phyloP scores from a whole-genome alignment of 2,329 filamentous ascomycete genomes.

The Venturiaceae sp. region DNA sequence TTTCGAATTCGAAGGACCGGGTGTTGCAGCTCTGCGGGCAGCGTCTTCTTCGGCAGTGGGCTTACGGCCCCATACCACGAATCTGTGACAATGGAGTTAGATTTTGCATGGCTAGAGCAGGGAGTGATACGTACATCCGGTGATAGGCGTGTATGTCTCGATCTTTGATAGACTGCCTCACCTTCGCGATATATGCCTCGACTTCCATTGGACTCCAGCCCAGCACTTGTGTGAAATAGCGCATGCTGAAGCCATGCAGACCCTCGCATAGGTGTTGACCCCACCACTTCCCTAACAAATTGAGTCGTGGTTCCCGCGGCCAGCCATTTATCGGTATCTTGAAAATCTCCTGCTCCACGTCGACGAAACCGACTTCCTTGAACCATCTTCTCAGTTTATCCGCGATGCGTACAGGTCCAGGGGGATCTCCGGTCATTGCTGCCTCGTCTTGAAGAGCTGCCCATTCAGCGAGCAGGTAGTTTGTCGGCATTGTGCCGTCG shows the following conservation, averaged over 20 bases:
- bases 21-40: neutral
- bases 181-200: slow-evolving; percentile 32
- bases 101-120: neutral
- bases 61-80: slow-evolving; percentile 10
- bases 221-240: slow-evolving; percentile 31
- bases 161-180: slow-evolving; percentile 28
- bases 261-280: slow-evolving; percentile 36
- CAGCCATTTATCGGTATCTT: slow-evolving; percentile 45
- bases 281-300: slow-evolving; percentile 39
- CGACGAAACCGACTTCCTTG: slow-evolving; percentile 46
- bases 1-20: neutral
- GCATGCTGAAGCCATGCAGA: slow-evolving; percentile 33
- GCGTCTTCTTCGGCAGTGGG: slow-evolving; percentile 1
- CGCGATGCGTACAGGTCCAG: slow-evolving; percentile 40
- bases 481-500: slow-evolving; percentile 39
- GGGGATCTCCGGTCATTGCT: slow-evolving; percentile 32
- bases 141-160: slow-evolving; percentile 31
- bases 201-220: slow-evolving; percentile 35
- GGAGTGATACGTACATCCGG: slow-evolving; percentile 28
- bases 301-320: slow-evolving; percentile 37
- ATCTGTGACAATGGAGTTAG: neutral
- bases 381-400: slow-evolving; percentile 45
- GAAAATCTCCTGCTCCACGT: slow-evolving; percentile 42
- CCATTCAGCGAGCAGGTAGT: slow-evolving; percentile 41
- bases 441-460: slow-evolving; percentile 31